Evolutionary conservation across 371 early-diverging fungal species (phyloP).

Genomic region (Apophysomyces ossiformis): DNA sequence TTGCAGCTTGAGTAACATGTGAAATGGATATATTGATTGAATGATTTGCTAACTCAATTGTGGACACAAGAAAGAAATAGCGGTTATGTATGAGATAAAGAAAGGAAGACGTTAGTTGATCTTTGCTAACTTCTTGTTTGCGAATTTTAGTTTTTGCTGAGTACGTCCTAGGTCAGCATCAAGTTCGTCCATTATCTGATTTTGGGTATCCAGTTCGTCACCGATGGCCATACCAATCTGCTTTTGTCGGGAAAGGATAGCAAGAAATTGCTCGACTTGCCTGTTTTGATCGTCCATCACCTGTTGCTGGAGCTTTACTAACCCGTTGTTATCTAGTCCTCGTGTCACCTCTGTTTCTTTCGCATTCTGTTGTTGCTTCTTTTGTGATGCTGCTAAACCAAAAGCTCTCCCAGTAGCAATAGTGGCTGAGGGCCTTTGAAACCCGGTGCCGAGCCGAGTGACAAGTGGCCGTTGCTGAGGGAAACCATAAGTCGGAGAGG

Average conservation of each 20-base stretch:
- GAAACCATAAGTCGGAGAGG: constrained; percentile 26
- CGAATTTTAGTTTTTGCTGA: constrained; percentile 68
- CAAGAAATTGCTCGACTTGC: constrained; percentile 72
- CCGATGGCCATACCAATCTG: constrained; percentile 85
- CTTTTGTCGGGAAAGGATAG: constrained; percentile 78
- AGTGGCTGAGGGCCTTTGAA: constrained; percentile 8
- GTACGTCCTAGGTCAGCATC: constrained; percentile 76
- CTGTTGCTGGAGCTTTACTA: constrained; percentile 75
- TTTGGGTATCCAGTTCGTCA: constrained; percentile 86
- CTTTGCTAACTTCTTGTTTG: constrained; percentile 74
- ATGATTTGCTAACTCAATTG: not conserved
- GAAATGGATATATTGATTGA: not conserved
- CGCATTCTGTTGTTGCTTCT: constrained; percentile 28
- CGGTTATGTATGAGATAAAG: not conserved
- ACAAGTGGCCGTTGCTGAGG: constrained; percentile 22
- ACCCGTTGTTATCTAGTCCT: constrained; percentile 71
- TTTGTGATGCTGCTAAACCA: constrained; percentile 58
- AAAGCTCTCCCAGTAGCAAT: constrained; percentile 57
- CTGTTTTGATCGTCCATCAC: constrained; percentile 83
- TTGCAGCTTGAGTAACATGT: too few species aligned
- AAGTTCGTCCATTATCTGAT: constrained; percentile 83
- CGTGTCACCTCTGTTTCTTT: constrained; percentile 79
- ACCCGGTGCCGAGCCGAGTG: not conserved
- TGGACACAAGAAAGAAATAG: not conserved
- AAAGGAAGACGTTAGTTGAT: constrained; percentile 45